Base-by-base conservation (phyloP, 83 land plant species). In the Picea abies region DNA sequence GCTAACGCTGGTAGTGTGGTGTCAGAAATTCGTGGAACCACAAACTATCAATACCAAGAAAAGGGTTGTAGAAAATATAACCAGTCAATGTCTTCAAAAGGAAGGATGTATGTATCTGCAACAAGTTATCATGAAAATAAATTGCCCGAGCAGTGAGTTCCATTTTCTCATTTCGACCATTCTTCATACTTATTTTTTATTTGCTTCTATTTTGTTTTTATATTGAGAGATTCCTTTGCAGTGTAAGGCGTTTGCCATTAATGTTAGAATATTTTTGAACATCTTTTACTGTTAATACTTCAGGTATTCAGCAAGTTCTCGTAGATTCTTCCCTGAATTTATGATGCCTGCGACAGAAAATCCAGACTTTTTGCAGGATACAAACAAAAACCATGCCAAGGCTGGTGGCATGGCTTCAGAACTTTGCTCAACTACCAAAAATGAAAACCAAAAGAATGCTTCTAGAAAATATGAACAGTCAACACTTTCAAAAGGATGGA, bases 401-500 rank as follows among this genome's bases (percentile, higher is more conserved):
- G 61, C 3, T 76, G 61, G 61, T 22, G 10, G 56, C 80, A 98
- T 97, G 60, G 20, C 5, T 0, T 25, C 10, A 56, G 19, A 56
- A 35, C 22, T 4, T 62, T 79, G 5, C 26, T 2, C 4, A n/a
- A 44, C 25, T 6, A 41, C 78, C 32, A n/a, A 12, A 7, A 75
- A 39, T 35, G 56, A 19, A 35, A 61, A 60, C 56, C 16, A 61
- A 39, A 37, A 63, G 16, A 32, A 20, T 8, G 3, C 2, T 79
- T n/a, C 25, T 63, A 37, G 12, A 15, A 63, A 41, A 37, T 37
- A 63, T 63, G 47, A 35, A 63, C 70, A 61, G 6, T n/a, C 11
- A 63, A 22, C 15, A 35, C 32, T 80, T 64, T 85, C 82, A 16
- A 85, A 22, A 79, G 94, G 92, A 60, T 93, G 92, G 91, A 93